Evolutionary conservation across 1,139 yeast genomes (phyloP).

Genomic region (Geotrichum armillariae): DNA sequence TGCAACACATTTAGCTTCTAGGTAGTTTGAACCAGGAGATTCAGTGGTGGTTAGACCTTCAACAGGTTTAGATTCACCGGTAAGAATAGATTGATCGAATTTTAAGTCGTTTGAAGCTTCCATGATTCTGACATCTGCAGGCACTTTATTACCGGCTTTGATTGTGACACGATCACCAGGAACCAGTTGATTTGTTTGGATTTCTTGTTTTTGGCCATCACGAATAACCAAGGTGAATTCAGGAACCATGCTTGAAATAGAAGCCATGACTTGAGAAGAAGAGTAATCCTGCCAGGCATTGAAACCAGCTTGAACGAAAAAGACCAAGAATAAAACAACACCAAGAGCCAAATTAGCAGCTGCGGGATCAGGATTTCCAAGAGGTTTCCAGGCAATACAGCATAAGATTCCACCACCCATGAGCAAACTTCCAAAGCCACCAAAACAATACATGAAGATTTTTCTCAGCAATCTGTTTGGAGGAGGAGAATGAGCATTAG

Average conservation of each 20-base stretch:
- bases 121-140: constrained; percentile 48
- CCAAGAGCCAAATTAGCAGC: constrained; percentile 48
- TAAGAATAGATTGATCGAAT: constrained; percentile 51
- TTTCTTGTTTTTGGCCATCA: constrained; percentile 37
- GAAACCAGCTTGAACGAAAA: constrained; percentile 47
- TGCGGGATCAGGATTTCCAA: constrained; percentile 48
- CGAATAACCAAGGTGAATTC: constrained; percentile 44
- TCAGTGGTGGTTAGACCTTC: constrained; percentile 41
- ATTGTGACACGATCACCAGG: constrained; percentile 40
- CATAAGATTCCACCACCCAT: constrained; percentile 47
- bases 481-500: constrained; percentile 42
- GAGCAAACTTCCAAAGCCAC: constrained; percentile 49
- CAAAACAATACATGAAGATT: constrained; percentile 45
- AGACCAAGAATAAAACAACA: constrained; percentile 44
- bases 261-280: constrained; percentile 49
- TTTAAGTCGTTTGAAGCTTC: constrained; percentile 41
- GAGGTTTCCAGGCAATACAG: constrained; percentile 49
- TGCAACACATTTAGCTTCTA: constrained; percentile 47
- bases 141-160: constrained; percentile 47
- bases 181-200: constrained; percentile 33
- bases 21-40: constrained; percentile 38
- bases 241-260: constrained; percentile 48
- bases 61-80: constrained; percentile 52
- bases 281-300: constrained; percentile 51
- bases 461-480: constrained; percentile 39